A percentile compares a stretch with the other conserved stretches of the same genome.
phyloP scores from a whole-genome alignment of 2,329 filamentous ascomycete species.

The Aureobasidium lini region DNA sequence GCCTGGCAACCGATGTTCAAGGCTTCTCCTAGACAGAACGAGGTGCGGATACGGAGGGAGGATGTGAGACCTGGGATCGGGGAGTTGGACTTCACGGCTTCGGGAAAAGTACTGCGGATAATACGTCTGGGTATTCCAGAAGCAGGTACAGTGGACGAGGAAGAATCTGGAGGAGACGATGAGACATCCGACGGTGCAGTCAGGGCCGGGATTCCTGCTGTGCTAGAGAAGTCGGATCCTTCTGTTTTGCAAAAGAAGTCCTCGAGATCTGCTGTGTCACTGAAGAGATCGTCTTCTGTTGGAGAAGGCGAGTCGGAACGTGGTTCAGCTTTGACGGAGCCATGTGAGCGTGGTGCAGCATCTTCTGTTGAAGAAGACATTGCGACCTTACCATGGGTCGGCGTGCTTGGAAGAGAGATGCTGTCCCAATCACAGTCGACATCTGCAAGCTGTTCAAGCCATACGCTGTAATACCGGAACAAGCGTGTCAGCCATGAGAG shows the following conservation, averaged over 20 bases:
- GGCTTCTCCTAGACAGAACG: conserved; percentile 58
- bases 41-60: conserved; percentile 45
- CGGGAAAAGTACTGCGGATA: conserved; percentile 45
- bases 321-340: neutral
- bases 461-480: neutral
- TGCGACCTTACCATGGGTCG: neutral
- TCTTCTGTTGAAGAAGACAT: neutral
- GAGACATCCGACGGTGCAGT: neutral
- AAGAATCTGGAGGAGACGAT: neutral
- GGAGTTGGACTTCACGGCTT: conserved; percentile 43
- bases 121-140: conserved; percentile 33
- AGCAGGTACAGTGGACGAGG: neutral
- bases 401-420: conserved; percentile 3
- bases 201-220: neutral
- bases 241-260: neutral
- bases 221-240: neutral
- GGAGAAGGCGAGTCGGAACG: neutral
- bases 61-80: conserved; percentile 47
- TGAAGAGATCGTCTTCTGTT: neutral
- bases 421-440: neutral
- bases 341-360: neutral
- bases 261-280: neutral
- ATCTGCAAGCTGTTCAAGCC: conserved; percentile 10
- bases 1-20: conserved; percentile 42
- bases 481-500: neutral